Evolutionary conservation across 192 early-diverging fungal species (phyloP).

Genomic region (Chytriomyces sp.): DNA sequence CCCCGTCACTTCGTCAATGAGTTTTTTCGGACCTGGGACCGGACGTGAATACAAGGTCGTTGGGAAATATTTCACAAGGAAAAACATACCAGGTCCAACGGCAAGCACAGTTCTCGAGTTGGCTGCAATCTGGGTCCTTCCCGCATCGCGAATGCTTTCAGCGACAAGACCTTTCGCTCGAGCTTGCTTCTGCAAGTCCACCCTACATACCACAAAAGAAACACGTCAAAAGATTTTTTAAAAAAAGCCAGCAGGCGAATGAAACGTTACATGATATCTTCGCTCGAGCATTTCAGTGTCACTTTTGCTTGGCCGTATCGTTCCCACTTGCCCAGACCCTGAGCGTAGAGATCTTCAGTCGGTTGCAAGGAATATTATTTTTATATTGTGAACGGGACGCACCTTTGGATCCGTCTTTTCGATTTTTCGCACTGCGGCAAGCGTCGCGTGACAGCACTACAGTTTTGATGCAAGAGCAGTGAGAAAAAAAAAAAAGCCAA

Average conservation of each 20-base stretch:
- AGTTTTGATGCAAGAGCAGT: background rate
- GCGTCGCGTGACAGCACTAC: constrained; percentile 87
- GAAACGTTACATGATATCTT: constrained; percentile 76
- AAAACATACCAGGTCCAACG: constrained; percentile 79
- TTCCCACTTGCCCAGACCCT: constrained; percentile 72
- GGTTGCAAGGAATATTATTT: constrained; percentile 20
- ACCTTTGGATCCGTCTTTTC: constrained; percentile 16
- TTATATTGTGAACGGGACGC: background rate
- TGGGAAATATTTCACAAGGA: background rate
- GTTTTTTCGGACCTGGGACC: constrained; percentile 12
- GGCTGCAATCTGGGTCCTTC: constrained; percentile 88
- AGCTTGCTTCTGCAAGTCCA: constrained; percentile 69
- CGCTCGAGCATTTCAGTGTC: constrained; percentile 74
- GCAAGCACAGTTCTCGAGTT: constrained; percentile 91
- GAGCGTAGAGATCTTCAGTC: background rate
- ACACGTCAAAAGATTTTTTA: constrained; percentile 26
- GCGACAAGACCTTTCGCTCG: constrained; percentile 65
- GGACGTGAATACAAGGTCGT: background rate
- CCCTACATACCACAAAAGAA: constrained; percentile 47
- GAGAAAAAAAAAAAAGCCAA: background rate
- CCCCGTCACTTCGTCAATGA: constrained; percentile 32
- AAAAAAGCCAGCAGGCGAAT: constrained; percentile 8
- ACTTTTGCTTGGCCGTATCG: constrained; percentile 83
- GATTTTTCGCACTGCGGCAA: constrained; percentile 63
- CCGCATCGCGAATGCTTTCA: constrained; percentile 86